These are phyloP conservation scores for Yamadazyma triangularis DNA, from an alignment of 1,139 yeast species.

Conservation along the genomic window DNA sequence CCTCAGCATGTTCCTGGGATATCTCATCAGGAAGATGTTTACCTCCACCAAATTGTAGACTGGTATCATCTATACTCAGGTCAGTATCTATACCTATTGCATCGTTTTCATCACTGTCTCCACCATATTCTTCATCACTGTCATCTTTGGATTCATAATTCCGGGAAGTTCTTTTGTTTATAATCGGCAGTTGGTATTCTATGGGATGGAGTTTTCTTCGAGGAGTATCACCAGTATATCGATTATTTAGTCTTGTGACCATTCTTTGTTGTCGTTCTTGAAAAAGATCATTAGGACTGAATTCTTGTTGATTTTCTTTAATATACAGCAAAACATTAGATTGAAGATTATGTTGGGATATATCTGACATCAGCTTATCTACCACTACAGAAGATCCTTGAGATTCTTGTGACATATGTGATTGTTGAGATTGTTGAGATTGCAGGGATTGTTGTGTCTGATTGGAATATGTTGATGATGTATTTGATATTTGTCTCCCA, in stretches of 20 bases:
- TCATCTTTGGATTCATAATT: no score
- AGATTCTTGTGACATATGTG: slow-evolving; percentile 1
- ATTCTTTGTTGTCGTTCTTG: slow-evolving; percentile 32
- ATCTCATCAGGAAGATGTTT: neutral
- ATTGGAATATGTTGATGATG: slow-evolving; percentile 21
- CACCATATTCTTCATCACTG: neutral
- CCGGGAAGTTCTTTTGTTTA: neutral
- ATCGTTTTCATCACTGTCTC: neutral
- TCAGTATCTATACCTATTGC: no score
- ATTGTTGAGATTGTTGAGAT: slow-evolving; percentile 9
- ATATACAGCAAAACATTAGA: slow-evolving; percentile 12
- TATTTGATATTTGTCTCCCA: slow-evolving; percentile 15
- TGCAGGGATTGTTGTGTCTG: slow-evolving; percentile 20
- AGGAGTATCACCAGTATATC: slow-evolving; percentile 18
- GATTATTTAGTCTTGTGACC: slow-evolving; percentile 27
- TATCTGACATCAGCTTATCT: slow-evolving; percentile 4
- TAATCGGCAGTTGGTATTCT: neutral
- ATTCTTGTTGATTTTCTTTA: slow-evolving; percentile 11
- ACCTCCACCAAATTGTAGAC: neutral
- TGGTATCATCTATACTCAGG: no score
- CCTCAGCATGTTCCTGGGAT: slow-evolving; percentile 2
- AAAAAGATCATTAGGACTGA: slow-evolving; percentile 33
- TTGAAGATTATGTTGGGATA: slow-evolving; percentile 3
- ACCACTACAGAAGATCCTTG: neutral
- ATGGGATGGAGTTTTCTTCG: neutral